These are phyloP conservation scores for Turritis glabra DNA, from an alignment of 345 rosid genomes.

Conservation along the genomic window DNA sequence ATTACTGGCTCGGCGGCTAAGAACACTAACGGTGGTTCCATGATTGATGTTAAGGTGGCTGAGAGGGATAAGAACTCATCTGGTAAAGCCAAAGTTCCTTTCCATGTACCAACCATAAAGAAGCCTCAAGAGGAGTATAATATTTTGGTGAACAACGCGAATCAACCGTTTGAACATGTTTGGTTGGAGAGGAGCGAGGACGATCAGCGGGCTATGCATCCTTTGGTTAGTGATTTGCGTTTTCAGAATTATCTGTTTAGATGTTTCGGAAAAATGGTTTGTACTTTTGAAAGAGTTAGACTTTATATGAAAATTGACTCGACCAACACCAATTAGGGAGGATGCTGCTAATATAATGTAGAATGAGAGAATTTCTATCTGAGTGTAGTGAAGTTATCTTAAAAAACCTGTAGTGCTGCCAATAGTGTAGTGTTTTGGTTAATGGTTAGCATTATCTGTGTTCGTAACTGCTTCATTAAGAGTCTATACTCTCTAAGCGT, in stretches of 20 bases:
- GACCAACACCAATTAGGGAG: not conserved
- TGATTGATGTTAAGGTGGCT: conserved; percentile 58
- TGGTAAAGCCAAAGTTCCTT: conserved; percentile 69
- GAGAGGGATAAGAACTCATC: conserved; percentile 46
- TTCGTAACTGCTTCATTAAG: not conserved
- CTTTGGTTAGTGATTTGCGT: conserved; percentile 58
- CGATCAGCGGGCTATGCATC: conserved; percentile 64
- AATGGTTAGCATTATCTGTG: not conserved
- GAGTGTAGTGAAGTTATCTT: not conserved
- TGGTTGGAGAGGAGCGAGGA: conserved; percentile 86
- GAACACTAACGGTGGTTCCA: not conserved
- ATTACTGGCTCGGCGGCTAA: conserved; percentile 18
- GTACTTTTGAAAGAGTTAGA: not conserved
- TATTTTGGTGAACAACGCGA: conserved; percentile 70
- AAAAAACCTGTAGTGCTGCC: not conserved
- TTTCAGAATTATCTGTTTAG: not conserved
- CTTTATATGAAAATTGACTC: not conserved
- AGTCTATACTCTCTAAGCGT: not conserved
- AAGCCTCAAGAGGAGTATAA: conserved; percentile 80
- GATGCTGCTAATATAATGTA: not conserved
- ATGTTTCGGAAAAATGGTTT: not conserved
- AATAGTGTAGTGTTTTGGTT: not conserved
- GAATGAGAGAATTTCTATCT: not conserved
- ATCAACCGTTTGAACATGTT: conserved; percentile 84
- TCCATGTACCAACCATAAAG: conserved; percentile 76